Evolutionary conservation across 2,329 filamentous ascomycete species (phyloP).

Genomic region (Capronia americana): DNA sequence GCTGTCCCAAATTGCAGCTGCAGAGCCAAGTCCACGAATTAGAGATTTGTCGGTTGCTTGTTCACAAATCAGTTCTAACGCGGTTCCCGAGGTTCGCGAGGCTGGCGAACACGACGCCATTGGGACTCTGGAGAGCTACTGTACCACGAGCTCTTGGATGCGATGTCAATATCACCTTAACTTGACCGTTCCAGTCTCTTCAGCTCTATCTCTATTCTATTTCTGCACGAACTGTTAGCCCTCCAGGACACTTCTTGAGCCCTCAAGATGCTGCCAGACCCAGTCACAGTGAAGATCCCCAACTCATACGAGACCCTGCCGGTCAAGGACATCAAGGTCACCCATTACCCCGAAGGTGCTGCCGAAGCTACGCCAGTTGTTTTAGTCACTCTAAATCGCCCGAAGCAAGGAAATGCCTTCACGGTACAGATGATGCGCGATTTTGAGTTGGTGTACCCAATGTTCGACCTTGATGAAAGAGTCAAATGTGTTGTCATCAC

Average conservation of each 20-base stretch:
- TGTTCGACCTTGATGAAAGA: slow-evolving; percentile 61
- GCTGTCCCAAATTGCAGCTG: neutral
- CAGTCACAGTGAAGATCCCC: slow-evolving; percentile 38
- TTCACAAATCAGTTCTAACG: slow-evolving; percentile 3
- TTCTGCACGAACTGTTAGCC: too few species aligned
- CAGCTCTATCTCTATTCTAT: slow-evolving; percentile 2
- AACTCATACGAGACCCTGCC: slow-evolving; percentile 44
- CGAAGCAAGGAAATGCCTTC: slow-evolving; percentile 65
- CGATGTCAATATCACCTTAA: neutral
- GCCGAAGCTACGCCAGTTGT: slow-evolving; percentile 48
- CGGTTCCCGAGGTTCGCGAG: neutral
- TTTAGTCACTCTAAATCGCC: slow-evolving; percentile 60
- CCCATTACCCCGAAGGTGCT: slow-evolving; percentile 25
- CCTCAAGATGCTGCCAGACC: slow-evolving; percentile 28
- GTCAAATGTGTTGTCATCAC: slow-evolving; percentile 64
- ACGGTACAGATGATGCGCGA: slow-evolving; percentile 59
- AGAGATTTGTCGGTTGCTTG: neutral
- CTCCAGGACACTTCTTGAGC: neutral
- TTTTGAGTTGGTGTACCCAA: slow-evolving; percentile 51
- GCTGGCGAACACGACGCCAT: neutral
- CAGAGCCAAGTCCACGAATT: neutral
- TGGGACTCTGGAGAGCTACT: neutral
- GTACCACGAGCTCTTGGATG: neutral
- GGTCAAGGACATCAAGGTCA: slow-evolving; percentile 30
- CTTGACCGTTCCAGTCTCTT: neutral